These are phyloP conservation scores for Podospora fimiseda DNA, from an alignment of 495 filamentous ascomycete genomes.

Conservation along the genomic window DNA sequence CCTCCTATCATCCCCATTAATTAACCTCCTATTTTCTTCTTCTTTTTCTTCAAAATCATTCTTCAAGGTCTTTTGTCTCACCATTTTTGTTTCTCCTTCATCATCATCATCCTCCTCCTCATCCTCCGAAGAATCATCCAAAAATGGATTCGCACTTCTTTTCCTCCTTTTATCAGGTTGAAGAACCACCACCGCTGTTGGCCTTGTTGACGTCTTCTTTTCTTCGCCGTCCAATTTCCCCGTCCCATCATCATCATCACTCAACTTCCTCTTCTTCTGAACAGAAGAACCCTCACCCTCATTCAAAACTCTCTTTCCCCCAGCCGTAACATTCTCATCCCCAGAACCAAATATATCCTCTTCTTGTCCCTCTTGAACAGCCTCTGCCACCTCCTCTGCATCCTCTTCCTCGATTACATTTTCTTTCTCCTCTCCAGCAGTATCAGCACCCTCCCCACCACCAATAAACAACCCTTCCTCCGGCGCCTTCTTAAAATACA, in stretches of 20 bases:
- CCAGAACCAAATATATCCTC: constrained; percentile 6
- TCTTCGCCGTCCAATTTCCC: not conserved
- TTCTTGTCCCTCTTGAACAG: not conserved
- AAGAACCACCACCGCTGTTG: not conserved
- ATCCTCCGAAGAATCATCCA: constrained; percentile 23
- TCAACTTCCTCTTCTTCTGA: constrained; percentile 43
- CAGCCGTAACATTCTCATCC: constrained; percentile 23
- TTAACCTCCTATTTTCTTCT: constrained; percentile 14
- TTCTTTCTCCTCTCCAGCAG: not conserved
- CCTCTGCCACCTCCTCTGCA: not conserved
- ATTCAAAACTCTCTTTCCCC: constrained; percentile 41
- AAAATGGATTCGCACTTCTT: constrained; percentile 19
- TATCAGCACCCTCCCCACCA: not conserved
- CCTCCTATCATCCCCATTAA: constrained; percentile 5
- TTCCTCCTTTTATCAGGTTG: not conserved
- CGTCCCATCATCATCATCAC: not conserved
- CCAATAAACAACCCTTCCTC: constrained; percentile 30
- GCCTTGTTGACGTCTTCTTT: not conserved
- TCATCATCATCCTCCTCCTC: constrained; percentile 16
- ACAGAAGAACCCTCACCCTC: constrained; percentile 37
- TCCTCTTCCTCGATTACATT: not conserved
- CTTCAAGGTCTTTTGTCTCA: constrained; percentile 17
- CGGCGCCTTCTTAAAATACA: constrained; percentile 74
- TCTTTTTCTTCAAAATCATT: too few species aligned
- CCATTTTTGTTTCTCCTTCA: not conserved